Evolutionary conservation across 2,329 filamentous ascomycete genomes (phyloP), one percentile per base, ranked within the genome.

Genomic region (Phaeosphaeria sp.): DNA sequence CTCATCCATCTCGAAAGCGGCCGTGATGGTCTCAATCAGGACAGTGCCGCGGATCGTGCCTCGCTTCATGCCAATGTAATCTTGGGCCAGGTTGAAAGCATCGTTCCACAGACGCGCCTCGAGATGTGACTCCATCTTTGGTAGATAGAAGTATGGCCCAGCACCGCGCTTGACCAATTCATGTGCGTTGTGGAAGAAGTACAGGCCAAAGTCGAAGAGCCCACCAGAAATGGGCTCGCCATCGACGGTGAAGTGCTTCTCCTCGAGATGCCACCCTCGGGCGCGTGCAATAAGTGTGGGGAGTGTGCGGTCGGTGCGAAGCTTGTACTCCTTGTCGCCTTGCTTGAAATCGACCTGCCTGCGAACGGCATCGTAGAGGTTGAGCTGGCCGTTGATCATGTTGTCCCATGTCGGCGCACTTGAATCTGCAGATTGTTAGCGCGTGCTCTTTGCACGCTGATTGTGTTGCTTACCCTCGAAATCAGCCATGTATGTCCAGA

Each of bases 401-500:
- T 98, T 98, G 67, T 97, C 93, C 95, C 95, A 99, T 44, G 95
- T 97, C 22, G 95, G 95, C 22, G 95, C 93, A 74, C 86, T 95
- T 6, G 95, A 97, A 79, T 98, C 93, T 97, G 71, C 17, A 11
- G 1, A 6, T 18, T 47, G 55, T 73, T 41, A 72, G 61, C 23
- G 17, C 18, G 7, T 10, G 9, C 15, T 13, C 18, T 41, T 9
- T 15, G 5, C 15, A 10, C 13, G 25, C 6, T 5, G 9, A 10
- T 17, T 49, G 11, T 23, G 18, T 21, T 41, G 36, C 85, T 72
- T 79, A 95, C 93, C 94, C 82, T 99, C 95, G 68, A 99, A 96
- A 80, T 99, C 95, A 48, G 95, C 95, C 95, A 99, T 99, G 75
- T 98, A 99, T 55, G 94, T 98, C 90, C 91, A 98, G 22, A 98